A percentile compares a stretch with the other conserved stretches of the same genome.
phyloP scores from a whole-genome alignment of 768 basidiomycete species.

The Suillus subalutaceus region DNA sequence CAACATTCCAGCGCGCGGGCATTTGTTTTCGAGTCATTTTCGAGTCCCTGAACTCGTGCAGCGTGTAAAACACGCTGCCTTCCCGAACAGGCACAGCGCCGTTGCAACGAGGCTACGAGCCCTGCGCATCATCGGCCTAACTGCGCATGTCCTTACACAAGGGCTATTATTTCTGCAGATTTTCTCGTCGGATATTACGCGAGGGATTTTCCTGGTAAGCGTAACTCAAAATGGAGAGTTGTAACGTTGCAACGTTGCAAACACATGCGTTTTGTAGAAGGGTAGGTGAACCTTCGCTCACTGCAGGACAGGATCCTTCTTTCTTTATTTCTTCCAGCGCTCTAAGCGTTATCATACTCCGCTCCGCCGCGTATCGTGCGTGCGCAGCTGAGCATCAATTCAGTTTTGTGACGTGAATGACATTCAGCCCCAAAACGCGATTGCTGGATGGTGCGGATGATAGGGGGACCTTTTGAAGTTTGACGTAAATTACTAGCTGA shows the following conservation, averaged over 20 bases:
- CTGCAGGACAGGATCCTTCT: not conserved
- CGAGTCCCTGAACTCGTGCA: not conserved
- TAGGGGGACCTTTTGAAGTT: not conserved
- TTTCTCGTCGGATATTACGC: conserved; percentile 10
- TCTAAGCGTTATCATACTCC: conserved; percentile 5
- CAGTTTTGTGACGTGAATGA: not conserved
- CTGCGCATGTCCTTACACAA: not conserved
- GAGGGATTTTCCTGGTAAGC: not conserved
- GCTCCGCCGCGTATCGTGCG: conserved; percentile 5
- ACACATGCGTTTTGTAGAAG: not conserved
- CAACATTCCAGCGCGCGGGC: too few relatives aligned
- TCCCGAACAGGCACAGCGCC: not conserved
- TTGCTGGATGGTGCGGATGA: conserved; percentile 1
- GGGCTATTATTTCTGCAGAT: not conserved
- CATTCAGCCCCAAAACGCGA: conserved; percentile 3
- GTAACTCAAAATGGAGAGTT: not conserved
- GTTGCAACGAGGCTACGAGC: not conserved
- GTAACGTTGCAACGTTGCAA: conserved; percentile 11
- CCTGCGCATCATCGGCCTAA: conserved; percentile 6
- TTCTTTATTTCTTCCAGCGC: not conserved
- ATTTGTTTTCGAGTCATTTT: not conserved
- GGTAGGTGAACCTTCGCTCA: not conserved
- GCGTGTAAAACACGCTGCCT: conserved; percentile 2
- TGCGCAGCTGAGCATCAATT: not conserved
- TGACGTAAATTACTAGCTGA: not conserved